Conservation (phyloP, 1,139 yeast genomes). For the Pichia sp. region DNA sequence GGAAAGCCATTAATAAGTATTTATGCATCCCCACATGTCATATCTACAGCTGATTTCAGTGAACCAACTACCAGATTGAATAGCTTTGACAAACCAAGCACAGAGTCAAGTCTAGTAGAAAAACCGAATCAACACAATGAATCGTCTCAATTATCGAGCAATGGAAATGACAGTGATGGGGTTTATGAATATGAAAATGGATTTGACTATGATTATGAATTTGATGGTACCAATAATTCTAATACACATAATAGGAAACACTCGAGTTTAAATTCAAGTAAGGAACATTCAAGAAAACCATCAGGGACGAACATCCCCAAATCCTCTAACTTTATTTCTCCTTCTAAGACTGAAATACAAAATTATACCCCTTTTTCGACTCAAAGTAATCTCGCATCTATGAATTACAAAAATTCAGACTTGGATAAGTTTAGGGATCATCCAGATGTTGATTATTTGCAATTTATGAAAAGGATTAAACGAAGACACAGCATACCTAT, state of each 20-base stretch:
- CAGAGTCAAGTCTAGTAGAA: not conserved
- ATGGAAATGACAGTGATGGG: conserved; percentile 13
- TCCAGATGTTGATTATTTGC: conserved; percentile 10
- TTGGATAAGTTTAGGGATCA: too few species aligned
- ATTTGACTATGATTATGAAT: conserved; percentile 18
- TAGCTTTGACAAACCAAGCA: conserved; percentile 1
- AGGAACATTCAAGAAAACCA: not conserved
- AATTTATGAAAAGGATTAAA: conserved; percentile 23
- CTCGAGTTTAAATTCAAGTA: not conserved
- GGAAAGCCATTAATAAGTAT: not conserved
- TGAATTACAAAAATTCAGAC: not conserved
- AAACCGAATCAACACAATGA: not conserved
- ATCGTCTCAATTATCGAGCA: not conserved
- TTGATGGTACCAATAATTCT: conserved; percentile 3
- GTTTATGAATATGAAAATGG: conserved; percentile 18
- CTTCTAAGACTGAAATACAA: not conserved
- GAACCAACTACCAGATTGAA: conserved; percentile 4
- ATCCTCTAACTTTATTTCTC: not conserved
- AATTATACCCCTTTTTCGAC: conserved; percentile 2
- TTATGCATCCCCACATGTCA: conserved; percentile 9
- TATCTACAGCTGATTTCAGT: conserved; percentile 7
- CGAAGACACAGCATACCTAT: conserved; percentile 30
- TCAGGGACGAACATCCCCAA: not conserved
- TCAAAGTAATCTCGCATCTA: conserved; percentile 9
- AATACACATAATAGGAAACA: not conserved